These are phyloP conservation scores for Picea glauca DNA, from an alignment of 75 land plant genomes.

Conservation along the genomic window DNA sequence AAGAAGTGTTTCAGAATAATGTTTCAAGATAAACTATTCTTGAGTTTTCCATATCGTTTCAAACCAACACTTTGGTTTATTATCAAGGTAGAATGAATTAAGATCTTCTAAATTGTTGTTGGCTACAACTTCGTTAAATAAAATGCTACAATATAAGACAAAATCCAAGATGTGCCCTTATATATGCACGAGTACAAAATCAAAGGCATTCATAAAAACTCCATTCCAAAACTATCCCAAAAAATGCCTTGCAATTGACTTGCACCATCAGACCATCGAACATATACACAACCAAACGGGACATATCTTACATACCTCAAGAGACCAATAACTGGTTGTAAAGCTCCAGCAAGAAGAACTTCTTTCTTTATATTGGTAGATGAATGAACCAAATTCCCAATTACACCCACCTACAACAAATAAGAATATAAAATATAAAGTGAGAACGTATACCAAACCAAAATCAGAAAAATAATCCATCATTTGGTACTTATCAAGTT, in stretches of 20 bases:
- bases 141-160: too few species aligned
- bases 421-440: neutral
- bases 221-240: neutral
- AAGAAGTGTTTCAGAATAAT: too few species aligned
- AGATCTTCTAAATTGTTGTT: too few species aligned
- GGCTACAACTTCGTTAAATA: too few species aligned
- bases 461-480: neutral
- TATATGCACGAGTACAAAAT: too few species aligned
- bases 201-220: neutral
- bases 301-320: constrained; percentile 50
- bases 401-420: constrained; percentile 79
- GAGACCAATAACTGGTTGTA: constrained; percentile 95
- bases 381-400: constrained; percentile 98
- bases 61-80: too few species aligned
- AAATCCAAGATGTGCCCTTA: too few species aligned
- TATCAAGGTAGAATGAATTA: too few species aligned
- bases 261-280: neutral
- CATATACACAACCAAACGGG: neutral
- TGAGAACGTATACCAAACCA: neutral
- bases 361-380: constrained; percentile 93
- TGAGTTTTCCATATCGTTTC: too few species aligned
- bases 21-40: too few species aligned
- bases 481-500: too few species aligned
- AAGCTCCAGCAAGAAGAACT: constrained; percentile 92
- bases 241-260: too few species aligned